Base-by-base conservation (phyloP, 345 rosid species). In the Linum tenue region DNA sequence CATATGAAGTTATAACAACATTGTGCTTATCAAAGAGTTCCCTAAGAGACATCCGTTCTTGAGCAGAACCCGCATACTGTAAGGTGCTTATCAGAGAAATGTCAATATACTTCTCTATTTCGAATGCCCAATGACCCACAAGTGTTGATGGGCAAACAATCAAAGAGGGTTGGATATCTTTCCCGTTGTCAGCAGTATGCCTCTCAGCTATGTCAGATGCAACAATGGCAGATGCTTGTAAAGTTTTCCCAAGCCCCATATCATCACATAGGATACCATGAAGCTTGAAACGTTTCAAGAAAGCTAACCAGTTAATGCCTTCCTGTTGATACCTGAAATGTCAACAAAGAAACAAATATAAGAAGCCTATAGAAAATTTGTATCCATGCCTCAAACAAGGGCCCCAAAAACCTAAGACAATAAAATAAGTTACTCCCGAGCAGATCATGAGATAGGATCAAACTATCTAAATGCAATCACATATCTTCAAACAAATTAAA, bases 101-200 rank as follows among this genome's bases (percentile, higher is more conserved):
- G 79, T 90, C 99, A 55, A 94, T 90, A 68, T 75, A 94, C 79
- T 94, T 94, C 68, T 94, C 99, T 73, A 94, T 90, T 82, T 94
- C 99, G 79, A 86, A 94, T 37, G 97, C 96, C 99, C 99, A 94
- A 69, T 94, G 99, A 69, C 97, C 99, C 76, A 94, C 99, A 74
- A 94, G 86, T 57, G 99, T 94, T 66, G 99, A 94, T 35, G 99
- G 99, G 79, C 97, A 94, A 78, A 94, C 86, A 76, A 94, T 94
- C 70, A 94, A 82, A 57, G 99, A 88, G 38, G 95, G 77, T 59
- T 70, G 85, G 72, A 78, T 71, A 70, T 78, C 79, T 62, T 79
- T 75, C 16, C 64, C 55, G 22, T 65, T 75, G 65, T 72, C 74
- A 67, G 74, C 71, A 70, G 77, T 68, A 53, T 64, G 78, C 56